Base-by-base conservation (phyloP, 306 rosid genomes). In the Cucurbita argyrosperma region DNA sequence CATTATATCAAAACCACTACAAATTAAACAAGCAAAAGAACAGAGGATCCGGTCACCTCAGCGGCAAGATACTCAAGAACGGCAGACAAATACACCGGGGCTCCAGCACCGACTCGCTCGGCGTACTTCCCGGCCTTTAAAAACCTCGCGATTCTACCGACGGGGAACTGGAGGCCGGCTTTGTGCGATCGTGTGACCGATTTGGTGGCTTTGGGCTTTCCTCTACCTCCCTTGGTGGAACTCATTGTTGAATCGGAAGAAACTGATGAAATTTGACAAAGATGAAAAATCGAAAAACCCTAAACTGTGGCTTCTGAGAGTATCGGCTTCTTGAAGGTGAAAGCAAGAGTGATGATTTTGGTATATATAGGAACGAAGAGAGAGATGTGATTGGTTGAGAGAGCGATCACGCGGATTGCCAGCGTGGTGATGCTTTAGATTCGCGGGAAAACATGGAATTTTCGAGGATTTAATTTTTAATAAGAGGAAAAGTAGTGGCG, bases 211-310 rank as follows among this genome's bases (percentile, higher is more conserved):
- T 94, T 89, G 5, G 99, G 91, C 66, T 94, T 94, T 62, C 99
- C 99, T 10, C 99, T 81, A 37, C 99, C 99, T 1, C 99, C 99
- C 76, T 94, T 94, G 2, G 96, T 94, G 1, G 88, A 87, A 83
- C 96, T 93, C 98, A 93, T 93, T 3, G 51, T 56, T 15, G 51
- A 74, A 54, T 59, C 42, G 39, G 11, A 7, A 5, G 3, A 47
- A 68, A 12, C 5, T 21, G 39, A 11, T 11, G 57, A 9, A 50
- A 6, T 68, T 47, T 0, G 35, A 6, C 8, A 30, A 0, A 3
- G 8, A 7, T 0, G 54, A 50, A 70, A 26, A 4, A 30, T 30
- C 30, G 16, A 70, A 10, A 26, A 52, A 50, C 74, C 59, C 74
- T 47, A 70, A 52, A 30, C 35, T 30, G 10, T 59, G 11, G 16